Evolutionary conservation across 495 filamentous ascomycete species (phyloP).

Genomic region (Massariosphaeria phaeospora): DNA sequence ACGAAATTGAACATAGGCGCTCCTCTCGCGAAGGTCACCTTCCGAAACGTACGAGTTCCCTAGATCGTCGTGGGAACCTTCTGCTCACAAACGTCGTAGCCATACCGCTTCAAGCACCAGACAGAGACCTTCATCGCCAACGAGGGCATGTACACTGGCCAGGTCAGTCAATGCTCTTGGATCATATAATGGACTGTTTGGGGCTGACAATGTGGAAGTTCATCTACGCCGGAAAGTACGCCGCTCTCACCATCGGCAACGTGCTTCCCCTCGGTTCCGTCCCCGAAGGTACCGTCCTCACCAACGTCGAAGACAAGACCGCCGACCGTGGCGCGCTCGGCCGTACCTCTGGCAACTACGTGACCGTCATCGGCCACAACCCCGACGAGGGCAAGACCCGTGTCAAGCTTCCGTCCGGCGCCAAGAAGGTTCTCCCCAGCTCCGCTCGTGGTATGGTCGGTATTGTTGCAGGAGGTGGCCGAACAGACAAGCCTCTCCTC

Average conservation of each 20-base stretch:
- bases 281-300: slow-evolving; percentile 97
- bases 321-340: slow-evolving; percentile 94
- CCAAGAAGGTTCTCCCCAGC: slow-evolving; percentile 98
- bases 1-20: slow-evolving; percentile 53
- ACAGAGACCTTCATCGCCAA: slow-evolving; percentile 84
- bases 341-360: slow-evolving; percentile 97
- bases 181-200: too few species aligned
- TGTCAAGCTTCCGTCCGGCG: slow-evolving; percentile 96
- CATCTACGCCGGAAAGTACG: slow-evolving; percentile 99
- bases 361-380: slow-evolving; percentile 89
- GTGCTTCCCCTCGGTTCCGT: slow-evolving; percentile 87
- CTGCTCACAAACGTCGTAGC: slow-evolving; percentile 20
- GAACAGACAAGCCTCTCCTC: slow-evolving; percentile 98
- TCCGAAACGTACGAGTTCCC: slow-evolving; percentile 63
- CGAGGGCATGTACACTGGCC: slow-evolving; percentile 99
- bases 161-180: too few species aligned
- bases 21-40: slow-evolving; percentile 90
- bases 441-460: slow-evolving; percentile 94
- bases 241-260: slow-evolving; percentile 90
- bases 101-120: slow-evolving; percentile 63
- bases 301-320: slow-evolving; percentile 98
- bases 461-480: slow-evolving; percentile 97
- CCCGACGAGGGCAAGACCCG: slow-evolving; percentile 98
- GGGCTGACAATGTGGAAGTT: slow-evolving; percentile 48
- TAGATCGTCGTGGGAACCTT: slow-evolving; percentile 77